phyloP scores from a whole-genome alignment of 148 eudicot genomes.

The Euryodendron excelsum region DNA sequence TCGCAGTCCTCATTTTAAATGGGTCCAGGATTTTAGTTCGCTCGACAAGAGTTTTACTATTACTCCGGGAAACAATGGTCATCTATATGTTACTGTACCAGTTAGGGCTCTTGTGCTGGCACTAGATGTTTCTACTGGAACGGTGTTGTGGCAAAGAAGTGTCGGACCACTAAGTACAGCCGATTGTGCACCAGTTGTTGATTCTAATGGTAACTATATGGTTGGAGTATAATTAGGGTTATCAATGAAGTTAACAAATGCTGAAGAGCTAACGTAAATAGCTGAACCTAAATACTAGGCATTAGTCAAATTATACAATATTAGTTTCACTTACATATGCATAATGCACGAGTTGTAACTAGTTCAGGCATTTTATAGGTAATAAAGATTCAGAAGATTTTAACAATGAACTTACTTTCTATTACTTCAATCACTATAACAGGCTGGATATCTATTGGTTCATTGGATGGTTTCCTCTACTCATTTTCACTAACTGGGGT shows the following conservation, averaged over 20 bases:
- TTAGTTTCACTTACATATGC: not conserved
- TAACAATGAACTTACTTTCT: not conserved
- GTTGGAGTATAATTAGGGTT: not conserved
- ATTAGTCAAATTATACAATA: not conserved
- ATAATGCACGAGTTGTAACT: not conserved
- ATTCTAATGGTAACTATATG: conserved; percentile 61
- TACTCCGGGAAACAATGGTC: conserved; percentile 82
- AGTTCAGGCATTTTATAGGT: not conserved
- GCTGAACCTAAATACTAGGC: too few species aligned
- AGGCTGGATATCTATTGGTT: conserved; percentile 96
- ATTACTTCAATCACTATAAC: not conserved
- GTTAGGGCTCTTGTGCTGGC: conserved; percentile 51
- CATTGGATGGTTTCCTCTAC: conserved; percentile 78
- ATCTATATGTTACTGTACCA: conserved; percentile 62
- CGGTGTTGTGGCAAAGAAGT: conserved; percentile 64
- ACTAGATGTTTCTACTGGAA: conserved; percentile 63
- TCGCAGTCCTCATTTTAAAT: conserved; percentile 57
- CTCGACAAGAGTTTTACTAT: conserved; percentile 43
- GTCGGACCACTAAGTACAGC: conserved; percentile 67
- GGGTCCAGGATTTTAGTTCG: conserved; percentile 77
- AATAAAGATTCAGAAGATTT: not conserved
- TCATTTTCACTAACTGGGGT: conserved; percentile 79
- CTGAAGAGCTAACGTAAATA: not conserved
- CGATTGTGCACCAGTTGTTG: conserved; percentile 64
- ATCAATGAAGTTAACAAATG: not conserved